Conservation (phyloP, 495 filamentous ascomycete species). For the Aspergillus taichungensis region DNA sequence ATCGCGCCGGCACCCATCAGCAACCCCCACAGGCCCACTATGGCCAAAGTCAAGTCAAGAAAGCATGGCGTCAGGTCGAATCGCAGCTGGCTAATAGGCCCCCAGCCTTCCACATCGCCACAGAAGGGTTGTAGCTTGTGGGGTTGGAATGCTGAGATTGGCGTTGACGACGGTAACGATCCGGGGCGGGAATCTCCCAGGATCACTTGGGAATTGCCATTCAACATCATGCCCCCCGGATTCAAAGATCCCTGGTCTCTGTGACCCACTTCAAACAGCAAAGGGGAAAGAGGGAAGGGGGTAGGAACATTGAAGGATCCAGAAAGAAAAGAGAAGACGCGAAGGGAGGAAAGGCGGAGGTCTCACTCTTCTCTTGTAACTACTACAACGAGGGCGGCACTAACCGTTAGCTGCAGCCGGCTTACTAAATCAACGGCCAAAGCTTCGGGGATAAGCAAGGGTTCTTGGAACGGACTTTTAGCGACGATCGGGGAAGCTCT, state of each 20-base stretch:
- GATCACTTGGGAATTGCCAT: constrained; percentile 35
- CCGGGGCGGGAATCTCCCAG: constrained; percentile 28
- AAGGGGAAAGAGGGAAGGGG: background rate
- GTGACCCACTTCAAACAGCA: background rate
- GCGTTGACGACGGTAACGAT: constrained; percentile 20
- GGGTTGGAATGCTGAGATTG: constrained; percentile 21
- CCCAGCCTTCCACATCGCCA: constrained; percentile 87
- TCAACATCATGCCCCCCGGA: constrained; percentile 28
- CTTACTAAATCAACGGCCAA: constrained; percentile 2
- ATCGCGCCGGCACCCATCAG: constrained; percentile 66
- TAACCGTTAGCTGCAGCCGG: background rate
- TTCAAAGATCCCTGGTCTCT: constrained; percentile 3
- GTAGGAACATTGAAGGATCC: background rate
- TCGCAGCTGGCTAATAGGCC: constrained; percentile 70
- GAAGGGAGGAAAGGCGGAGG: background rate
- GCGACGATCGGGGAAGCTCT: background rate
- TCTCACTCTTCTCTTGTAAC: background rate
- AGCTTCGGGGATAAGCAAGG: constrained; percentile 1
- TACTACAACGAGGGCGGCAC: too few species aligned
- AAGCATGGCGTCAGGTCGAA: constrained; percentile 98
- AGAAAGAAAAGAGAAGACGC: background rate
- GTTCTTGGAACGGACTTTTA: background rate
- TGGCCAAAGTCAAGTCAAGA: constrained; percentile 72
- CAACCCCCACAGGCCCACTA: constrained; percentile 69
- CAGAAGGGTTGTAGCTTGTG: constrained; percentile 60